phyloP scores from a whole-genome alignment of 768 basidiomycete species.

The Rhodosporidiobolus odoratus region DNA sequence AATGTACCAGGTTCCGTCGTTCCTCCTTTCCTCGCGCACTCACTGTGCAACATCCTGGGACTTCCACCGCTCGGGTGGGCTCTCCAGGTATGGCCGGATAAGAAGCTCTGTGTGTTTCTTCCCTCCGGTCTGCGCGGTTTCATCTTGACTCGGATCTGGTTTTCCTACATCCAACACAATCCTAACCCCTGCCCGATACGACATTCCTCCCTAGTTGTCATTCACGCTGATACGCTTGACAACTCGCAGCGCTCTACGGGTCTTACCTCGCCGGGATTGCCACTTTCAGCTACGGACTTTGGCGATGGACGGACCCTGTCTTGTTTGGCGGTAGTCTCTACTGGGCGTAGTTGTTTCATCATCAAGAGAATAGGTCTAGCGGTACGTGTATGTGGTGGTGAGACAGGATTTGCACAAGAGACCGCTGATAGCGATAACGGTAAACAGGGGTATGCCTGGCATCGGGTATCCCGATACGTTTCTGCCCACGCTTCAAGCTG shows the following conservation, averaged over 20 bases:
- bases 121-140: too few species aligned
- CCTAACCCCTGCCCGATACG: too few species aligned
- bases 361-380: too few species aligned
- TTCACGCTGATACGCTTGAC: background rate
- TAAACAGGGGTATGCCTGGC: too few species aligned
- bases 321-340: constrained; percentile 31
- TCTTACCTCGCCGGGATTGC: constrained; percentile 60
- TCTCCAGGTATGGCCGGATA: constrained; percentile 53
- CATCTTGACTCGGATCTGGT: background rate
- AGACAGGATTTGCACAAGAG: too few species aligned
- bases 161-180: background rate
- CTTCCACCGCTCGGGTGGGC: constrained; percentile 65
- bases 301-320: constrained; percentile 52
- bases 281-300: constrained; percentile 56
- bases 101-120: constrained; percentile 44
- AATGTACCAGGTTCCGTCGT: constrained; percentile 56
- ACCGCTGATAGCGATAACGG: too few species aligned
- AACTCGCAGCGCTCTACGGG: constrained; percentile 53
- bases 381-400: too few species aligned
- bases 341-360: constrained; percentile 26
- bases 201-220: background rate
- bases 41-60: constrained; percentile 94
- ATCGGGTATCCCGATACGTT: too few species aligned
- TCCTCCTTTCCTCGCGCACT: constrained; percentile 71
- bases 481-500: too few species aligned